These are phyloP conservation scores for Ustilaginoidea virens DNA, from an alignment of 2,329 filamentous ascomycete genomes.

Conservation along the genomic window DNA sequence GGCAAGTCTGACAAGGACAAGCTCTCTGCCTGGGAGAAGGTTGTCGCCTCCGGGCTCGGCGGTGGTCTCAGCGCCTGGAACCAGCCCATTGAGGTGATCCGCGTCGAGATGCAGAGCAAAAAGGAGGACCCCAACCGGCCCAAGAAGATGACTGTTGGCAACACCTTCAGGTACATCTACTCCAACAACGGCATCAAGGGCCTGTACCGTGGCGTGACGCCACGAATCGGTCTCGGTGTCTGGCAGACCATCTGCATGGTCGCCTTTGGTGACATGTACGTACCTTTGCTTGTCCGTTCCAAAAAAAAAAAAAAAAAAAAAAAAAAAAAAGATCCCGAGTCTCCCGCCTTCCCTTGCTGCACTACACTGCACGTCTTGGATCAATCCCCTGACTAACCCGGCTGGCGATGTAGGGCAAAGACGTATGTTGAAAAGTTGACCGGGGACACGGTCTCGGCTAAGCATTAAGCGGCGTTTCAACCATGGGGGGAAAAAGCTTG, in stretches of 20 bases:
- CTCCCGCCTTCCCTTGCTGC: too few species aligned
- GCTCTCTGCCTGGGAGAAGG: constrained; percentile 71
- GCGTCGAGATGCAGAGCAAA: constrained; percentile 99
- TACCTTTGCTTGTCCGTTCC: constrained; percentile 13
- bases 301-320: too few species aligned
- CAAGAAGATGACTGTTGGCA: constrained; percentile 96
- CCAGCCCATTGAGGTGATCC: constrained; percentile 98
- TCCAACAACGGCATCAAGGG: constrained; percentile 73
- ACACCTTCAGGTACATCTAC: constrained; percentile 80
- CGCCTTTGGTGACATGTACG: constrained; percentile 92
- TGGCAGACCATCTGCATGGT: constrained; percentile 99
- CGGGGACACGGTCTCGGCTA: constrained; percentile 47
- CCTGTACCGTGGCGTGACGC: constrained; percentile 88
- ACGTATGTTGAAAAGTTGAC: constrained; percentile 51
- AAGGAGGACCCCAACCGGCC: constrained; percentile 93
- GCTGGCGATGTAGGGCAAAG: constrained; percentile 55
- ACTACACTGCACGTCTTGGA: too few species aligned
- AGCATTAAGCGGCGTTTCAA: constrained; percentile 41
- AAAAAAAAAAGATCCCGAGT: too few species aligned
- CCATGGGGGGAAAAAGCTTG: not conserved
- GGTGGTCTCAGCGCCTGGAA: constrained; percentile 97
- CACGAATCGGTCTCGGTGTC: constrained; percentile 85
- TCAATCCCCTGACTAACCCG: too few species aligned
- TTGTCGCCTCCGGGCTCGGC: constrained; percentile 70
- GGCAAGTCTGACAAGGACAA: constrained; percentile 69